A percentile compares a stretch with the other conserved stretches of the same genome.
These are phyloP conservation scores for Cyathus striatus DNA, from an alignment of 768 basidiomycete species.

Conservation along the genomic window DNA sequence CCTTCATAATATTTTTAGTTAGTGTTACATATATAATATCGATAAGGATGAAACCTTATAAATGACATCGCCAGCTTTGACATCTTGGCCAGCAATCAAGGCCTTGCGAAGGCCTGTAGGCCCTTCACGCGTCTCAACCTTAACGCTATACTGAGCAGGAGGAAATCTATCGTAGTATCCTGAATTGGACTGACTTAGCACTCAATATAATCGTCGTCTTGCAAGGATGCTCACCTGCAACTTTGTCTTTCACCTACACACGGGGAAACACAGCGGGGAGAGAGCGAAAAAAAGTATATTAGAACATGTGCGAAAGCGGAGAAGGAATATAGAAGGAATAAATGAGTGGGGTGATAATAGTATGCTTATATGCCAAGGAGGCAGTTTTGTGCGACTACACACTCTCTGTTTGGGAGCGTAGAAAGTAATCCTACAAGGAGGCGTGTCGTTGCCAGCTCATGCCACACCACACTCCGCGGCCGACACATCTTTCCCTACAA, in stretches of 20 bases:
- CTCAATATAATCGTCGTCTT: conserved; percentile 7
- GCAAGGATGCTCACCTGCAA: conserved; percentile 64
- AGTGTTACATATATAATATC: conserved; percentile 6
- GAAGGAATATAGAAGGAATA: conserved; percentile 20
- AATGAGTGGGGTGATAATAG: conserved; percentile 9
- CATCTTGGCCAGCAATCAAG: conserved; percentile 61
- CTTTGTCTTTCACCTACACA: conserved; percentile 55
- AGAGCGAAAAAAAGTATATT: conserved; percentile 48
- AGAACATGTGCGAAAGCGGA: conserved; percentile 39
- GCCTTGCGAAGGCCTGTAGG: conserved; percentile 39
- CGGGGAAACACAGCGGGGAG: conserved; percentile 11
- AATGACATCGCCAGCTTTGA: conserved; percentile 67
- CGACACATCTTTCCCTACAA: too few species aligned
- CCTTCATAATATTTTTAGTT: conserved; percentile 50
- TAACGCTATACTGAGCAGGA: conserved; percentile 64
- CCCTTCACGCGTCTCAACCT: conserved; percentile 37
- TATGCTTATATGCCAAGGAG: too few species aligned
- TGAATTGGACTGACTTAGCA: conserved; percentile 23
- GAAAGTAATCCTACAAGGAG: too few species aligned
- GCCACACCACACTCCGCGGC: too few species aligned
- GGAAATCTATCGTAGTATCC: conserved; percentile 80
- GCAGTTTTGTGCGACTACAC: too few species aligned
- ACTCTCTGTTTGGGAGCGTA: too few species aligned
- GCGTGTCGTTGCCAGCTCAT: too few species aligned
- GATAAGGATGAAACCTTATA: conserved; percentile 51